Conservation (phyloP, 257 asterid species). For the Capsicum pubescens region DNA sequence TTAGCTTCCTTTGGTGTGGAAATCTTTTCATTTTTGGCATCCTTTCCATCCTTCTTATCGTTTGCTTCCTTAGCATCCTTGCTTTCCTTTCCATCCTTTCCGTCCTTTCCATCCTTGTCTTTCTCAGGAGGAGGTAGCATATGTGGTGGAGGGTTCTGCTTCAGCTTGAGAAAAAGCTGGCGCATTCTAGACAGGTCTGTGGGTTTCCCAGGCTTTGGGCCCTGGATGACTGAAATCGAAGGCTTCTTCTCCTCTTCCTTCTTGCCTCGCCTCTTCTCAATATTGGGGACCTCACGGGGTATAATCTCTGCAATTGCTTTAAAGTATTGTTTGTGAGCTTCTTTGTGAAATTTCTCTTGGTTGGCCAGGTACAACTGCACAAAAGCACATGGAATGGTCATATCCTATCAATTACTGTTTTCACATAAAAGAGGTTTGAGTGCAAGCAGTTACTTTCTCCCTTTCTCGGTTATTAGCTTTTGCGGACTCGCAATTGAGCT, state of each 20-base stretch:
- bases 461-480: conserved; percentile 80
- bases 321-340: conserved; percentile 85
- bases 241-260: conserved; percentile 77
- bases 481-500: conserved; percentile 61
- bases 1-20: conserved; percentile 35
- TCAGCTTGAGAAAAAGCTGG: conserved; percentile 76
- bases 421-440: background rate
- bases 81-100: conserved; percentile 44
- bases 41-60: conserved; percentile 41
- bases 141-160: conserved; percentile 86
- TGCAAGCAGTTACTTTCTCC: conserved; percentile 61
- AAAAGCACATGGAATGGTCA: conserved; percentile 23
- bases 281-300: conserved; percentile 82
- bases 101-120: conserved; percentile 47
- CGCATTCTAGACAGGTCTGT: conserved; percentile 91
- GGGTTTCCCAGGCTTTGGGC: conserved; percentile 96
- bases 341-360: conserved; percentile 95
- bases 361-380: conserved; percentile 66
- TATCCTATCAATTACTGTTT: background rate
- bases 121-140: conserved; percentile 69
- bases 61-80: conserved; percentile 44
- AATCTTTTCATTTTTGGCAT: conserved; percentile 32
- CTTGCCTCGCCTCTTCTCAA: conserved; percentile 82
- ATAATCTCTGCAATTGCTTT: conserved; percentile 84
- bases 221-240: conserved; percentile 72